A percentile compares a stretch with the other conserved stretches of the same genome.
Conservation (phyloP, 1,284 basidiomycete genomes). For the Moesziomyces sp. region DNA sequence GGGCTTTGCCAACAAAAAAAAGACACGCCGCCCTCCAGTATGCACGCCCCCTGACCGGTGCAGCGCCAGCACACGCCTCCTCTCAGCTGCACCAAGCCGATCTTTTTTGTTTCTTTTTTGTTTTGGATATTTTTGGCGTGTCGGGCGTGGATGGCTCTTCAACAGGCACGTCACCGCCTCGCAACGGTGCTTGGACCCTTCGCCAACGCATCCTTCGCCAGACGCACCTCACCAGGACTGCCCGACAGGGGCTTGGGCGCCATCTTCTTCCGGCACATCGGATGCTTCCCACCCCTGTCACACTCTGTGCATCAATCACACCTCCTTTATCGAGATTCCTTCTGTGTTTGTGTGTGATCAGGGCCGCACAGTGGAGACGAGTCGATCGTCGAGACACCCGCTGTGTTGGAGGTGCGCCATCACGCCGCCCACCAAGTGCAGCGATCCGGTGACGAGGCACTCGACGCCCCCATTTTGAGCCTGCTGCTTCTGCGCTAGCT, state of each 20-base stretch:
- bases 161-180: no score
- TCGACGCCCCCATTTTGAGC: conserved; percentile 70
- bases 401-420: conserved; percentile 72
- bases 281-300: no score
- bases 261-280: background rate
- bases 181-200: background rate
- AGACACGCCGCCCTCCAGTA: background rate
- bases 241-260: conserved; percentile 3
- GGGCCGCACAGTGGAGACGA: conserved; percentile 40
- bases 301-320: no score
- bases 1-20: no score
- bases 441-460: conserved; percentile 87
- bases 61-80: no score
- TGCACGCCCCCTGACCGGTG: conserved; percentile 2
- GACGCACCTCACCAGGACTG: background rate
- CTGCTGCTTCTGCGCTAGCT: conserved; percentile 72
- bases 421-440: conserved; percentile 93
- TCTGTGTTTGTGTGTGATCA: conserved; percentile 3
- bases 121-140: no score
- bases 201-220: background rate
- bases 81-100: no score
- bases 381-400: conserved; percentile 54
- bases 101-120: no score
- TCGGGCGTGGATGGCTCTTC: no score
- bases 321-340: no score